Base-by-base conservation (phyloP, 768 basidiomycete species). In the Tylopilus vinaceipallidus region DNA sequence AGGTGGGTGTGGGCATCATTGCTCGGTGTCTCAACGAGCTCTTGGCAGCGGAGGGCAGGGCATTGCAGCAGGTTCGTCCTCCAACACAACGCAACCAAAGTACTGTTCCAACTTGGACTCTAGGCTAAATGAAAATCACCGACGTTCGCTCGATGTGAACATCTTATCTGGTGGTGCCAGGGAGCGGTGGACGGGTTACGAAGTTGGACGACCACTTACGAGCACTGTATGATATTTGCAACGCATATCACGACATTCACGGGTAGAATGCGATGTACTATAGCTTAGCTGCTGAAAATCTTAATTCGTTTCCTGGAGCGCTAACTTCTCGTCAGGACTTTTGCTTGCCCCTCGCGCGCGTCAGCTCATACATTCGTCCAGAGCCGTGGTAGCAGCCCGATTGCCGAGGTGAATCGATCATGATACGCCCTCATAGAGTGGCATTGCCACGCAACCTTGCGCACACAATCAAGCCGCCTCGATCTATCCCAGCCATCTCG, bases 1-100 rank as follows among this genome's bases (percentile, higher is more conserved):
- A 86, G 57, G 79, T 79, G 51, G 82, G 78, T 0, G 84, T 83
- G 13, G 86, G 86, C 8, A 70, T 80, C 33, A 75, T 91, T 13
- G 82, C 81, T 1, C 71, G 86, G 50, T 83, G 77, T 59, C 60
- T 90, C 56, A 89, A 88, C 66, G 82, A 84, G 53, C 59, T 86
- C 39, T 77, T 83, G 72, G 73, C 76, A 34, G 68, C 66, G 41
- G 71, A 73, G 34, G 57, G 50, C 16, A 66, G 53, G 24, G 22
- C 13, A 9, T n/a, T 37, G 17, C 57, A 50, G 19, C 52, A 58
- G 49, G 67, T 57, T 17, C 52, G 68, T 53, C 35, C 24, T 39
- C 14, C 7, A 8, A 27, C 26, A 19, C 50, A 7, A 50, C 11
- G 33, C 30, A 23, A 16, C 16, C 12, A 16, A n/a, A n/a, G 30